Evolutionary conservation across 192 early-diverging fungal genomes (phyloP), one percentile per base, ranked within the genome.

Genomic region (Rhizophagus sp.): DNA sequence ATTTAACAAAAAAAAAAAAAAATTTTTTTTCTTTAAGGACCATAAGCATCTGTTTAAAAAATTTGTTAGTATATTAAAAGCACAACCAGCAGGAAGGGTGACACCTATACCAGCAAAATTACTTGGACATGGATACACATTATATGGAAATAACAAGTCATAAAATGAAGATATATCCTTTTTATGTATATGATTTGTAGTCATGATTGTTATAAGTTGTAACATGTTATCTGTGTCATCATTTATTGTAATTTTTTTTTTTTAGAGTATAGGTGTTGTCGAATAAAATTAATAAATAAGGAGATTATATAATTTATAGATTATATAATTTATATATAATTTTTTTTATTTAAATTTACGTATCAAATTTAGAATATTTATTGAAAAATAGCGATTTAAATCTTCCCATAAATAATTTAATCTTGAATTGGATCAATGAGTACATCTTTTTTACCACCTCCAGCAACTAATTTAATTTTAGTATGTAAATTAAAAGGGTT

Each of bases 401-500:
- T 22, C 17, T 22, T 41, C 39, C 39, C 39, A 12, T 47, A 47
- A 12, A 57, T 22, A 0, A 17, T 57, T 49, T 78, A 78, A 52
- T 68, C 44, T 67, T 66, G 78, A 17, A 61, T 34, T n/a, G 78
- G 78, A 62, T 79, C 68, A 62, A 79, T 79, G 15, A 79, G 50
- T 25, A 79, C 27, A 50, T 79, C 13, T 22, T 71, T 76, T 69
- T 85, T 81, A 36, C 85, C 87, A 19, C 93, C 91, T 33, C 93
- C 93, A 39, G 86, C 86, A 15, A 93, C 80, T 19, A 92, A 67
- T 68, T 89, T 78, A 50, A 92, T 85, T 49, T 83, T 81, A 63
- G 88, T 88, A 9, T 85, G 81, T 82, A 95, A 87, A 71, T 89
- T 87, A 76, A 95, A 87, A 1, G 93, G 93, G 69, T 85, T 84